Evolutionary conservation across 257 asterid species (phyloP), one percentile per base, ranked within the genome.

Genomic region (Ligustrum vulgare): DNA sequence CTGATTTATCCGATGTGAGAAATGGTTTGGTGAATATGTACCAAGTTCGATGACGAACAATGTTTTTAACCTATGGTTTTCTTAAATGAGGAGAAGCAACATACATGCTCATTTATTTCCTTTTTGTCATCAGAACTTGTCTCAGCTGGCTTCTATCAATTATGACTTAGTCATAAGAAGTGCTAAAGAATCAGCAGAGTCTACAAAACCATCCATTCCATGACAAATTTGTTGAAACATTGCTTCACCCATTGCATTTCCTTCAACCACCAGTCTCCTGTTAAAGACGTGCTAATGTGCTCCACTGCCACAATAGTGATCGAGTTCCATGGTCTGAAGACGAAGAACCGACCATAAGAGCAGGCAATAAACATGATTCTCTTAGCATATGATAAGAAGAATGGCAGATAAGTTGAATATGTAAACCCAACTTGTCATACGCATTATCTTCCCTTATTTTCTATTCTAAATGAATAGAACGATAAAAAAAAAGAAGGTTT

Each of bases 131-230:
- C 89, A 93, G 98, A 93, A 93, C 82, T 83, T 91, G 88, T 89
- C 98, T 22, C 96, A 90, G 84, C 83, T 93, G 69, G 97, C 96
- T 68, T 93, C 96, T 16, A 90, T 93, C 68, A 93, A 93, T 73
- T 93, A 93, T 64, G 97, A 91, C 84, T 81, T 93, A 85, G 80
- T 88, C 11, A 79, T 85, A 75, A 91, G 84, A 88, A 85, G 66
- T 82, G 81, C 82, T 78, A 85, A 82, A 84, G 96, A 90, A 75
- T 85, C 91, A 66, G 56, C 68, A 22, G 87, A 85, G 71, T 72
- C 83, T 51, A 77, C 78, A 41, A 82, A 80, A 60, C 67, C 80
- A 77, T 76, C 82, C 35, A 36, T 67, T 45, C 76, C 74, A n/a
- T 80, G 81, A 51, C 54, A 45, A 51, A 16, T 6, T 51, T 51